These are phyloP conservation scores for Pezicula carpinea DNA, from an alignment of 2,329 filamentous ascomycete genomes.

Conservation along the genomic window DNA sequence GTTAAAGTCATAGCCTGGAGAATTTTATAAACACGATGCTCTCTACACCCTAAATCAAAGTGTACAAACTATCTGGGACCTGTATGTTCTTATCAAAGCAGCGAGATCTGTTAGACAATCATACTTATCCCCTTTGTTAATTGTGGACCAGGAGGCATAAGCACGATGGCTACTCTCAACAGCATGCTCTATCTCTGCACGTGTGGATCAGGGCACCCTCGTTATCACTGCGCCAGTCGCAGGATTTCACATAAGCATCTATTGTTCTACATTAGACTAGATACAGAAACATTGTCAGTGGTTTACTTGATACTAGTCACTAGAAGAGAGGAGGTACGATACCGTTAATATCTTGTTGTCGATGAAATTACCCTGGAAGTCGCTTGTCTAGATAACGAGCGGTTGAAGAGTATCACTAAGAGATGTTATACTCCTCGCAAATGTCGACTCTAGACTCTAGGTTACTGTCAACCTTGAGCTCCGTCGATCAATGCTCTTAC, in stretches of 20 bases:
- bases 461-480: no score
- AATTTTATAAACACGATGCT: background rate
- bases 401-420: background rate
- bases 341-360: background rate
- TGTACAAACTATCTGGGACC: background rate
- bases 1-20: constrained; percentile 6
- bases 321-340: background rate
- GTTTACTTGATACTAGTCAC: background rate
- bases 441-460: no score
- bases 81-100: background rate
- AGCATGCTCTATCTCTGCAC: background rate
- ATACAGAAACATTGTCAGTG: background rate
- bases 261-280: background rate
- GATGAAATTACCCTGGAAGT: background rate
- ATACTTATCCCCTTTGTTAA: background rate
- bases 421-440: no score
- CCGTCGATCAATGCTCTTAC: no score
- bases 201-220: background rate
- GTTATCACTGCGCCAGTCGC: background rate
- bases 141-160: background rate
- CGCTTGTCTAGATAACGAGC: background rate
- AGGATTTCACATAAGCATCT: background rate
- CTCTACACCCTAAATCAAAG: background rate
- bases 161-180: background rate
- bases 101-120: background rate